A percentile compares a stretch with the other conserved stretches of the same genome.
Conservation (phyloP, 495 filamentous ascomycete species). For the Lophium mytilinum region DNA sequence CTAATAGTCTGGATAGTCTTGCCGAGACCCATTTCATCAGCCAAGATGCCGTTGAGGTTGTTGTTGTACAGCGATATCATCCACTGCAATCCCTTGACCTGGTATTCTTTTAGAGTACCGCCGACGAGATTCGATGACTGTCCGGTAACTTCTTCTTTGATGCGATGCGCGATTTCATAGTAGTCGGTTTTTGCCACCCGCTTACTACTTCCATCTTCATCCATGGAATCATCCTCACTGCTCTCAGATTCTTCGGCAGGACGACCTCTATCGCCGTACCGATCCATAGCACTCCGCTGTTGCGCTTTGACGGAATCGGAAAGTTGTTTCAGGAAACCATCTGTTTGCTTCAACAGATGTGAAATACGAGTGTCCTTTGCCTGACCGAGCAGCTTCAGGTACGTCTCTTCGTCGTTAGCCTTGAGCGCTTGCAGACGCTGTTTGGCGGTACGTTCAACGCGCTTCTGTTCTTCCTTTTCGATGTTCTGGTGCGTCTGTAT, state of each 20-base stretch:
- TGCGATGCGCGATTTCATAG: conserved; percentile 93
- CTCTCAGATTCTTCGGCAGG: conserved; percentile 44
- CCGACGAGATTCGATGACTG: conserved; percentile 84
- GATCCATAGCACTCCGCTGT: conserved; percentile 70
- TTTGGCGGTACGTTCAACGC: conserved; percentile 92
- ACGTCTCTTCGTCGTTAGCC: conserved; percentile 97
- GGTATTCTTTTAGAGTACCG: conserved; percentile 91
- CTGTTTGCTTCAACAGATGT: conserved; percentile 89
- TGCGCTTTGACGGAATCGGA: conserved; percentile 86
- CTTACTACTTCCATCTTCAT: conserved; percentile 59
- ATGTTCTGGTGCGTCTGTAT: conserved; percentile 83
- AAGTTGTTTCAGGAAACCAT: conserved; percentile 92
- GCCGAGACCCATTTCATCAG: conserved; percentile 98
- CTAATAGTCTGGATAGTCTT: conserved; percentile 99
- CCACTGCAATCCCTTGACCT: conserved; percentile 96
- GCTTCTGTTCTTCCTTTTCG: conserved; percentile 97
- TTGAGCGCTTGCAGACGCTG: conserved; percentile 98
- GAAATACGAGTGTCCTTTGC: conserved; percentile 99
- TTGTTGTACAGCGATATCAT: conserved; percentile 99
- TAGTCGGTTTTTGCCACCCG: conserved; percentile 80
- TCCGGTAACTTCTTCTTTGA: conserved; percentile 77
- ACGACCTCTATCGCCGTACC: conserved; percentile 60
- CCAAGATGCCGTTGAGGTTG: conserved; percentile 96
- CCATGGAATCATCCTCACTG: conserved; percentile 31
- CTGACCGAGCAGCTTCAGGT: conserved; percentile 91